phyloP scores from a whole-genome alignment of 1,284 basidiomycete species.

The Ganoderma multipileum region DNA sequence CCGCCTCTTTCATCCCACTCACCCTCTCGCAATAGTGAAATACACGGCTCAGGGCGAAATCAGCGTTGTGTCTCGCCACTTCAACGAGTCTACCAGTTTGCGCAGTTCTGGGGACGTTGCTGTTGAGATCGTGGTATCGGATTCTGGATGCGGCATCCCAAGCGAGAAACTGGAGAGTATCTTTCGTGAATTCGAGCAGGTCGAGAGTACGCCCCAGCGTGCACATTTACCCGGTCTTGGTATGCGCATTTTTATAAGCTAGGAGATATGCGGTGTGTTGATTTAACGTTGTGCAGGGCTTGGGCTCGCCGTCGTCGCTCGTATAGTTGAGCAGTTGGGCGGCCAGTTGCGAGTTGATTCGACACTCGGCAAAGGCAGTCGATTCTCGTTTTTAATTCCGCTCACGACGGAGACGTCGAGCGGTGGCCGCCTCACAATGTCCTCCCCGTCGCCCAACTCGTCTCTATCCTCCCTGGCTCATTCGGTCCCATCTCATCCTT shows the following conservation, averaged over 20 bases:
- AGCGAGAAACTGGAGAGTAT: conserved; percentile 79
- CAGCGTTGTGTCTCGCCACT: conserved; percentile 65
- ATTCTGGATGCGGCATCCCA: conserved; percentile 83
- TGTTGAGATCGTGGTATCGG: conserved; percentile 78
- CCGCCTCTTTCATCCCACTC: background rate
- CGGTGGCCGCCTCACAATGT: conserved; percentile 13
- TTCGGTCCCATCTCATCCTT: conserved; percentile 29
- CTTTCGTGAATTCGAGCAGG: conserved; percentile 88
- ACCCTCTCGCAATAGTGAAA: conserved; percentile 59
- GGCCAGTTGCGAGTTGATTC: conserved; percentile 86
- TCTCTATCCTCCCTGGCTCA: conserved; percentile 24
- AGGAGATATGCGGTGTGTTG: background rate
- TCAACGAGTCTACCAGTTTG: conserved; percentile 59
- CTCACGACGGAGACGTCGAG: conserved; percentile 49
- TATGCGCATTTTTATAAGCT: conserved; percentile 34
- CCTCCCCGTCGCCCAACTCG: conserved; percentile 13
- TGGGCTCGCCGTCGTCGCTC: conserved; percentile 82
- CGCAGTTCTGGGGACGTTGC: conserved; percentile 56
- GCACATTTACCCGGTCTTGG: conserved; percentile 57
- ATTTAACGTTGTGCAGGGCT: conserved; percentile 53
- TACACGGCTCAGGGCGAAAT: conserved; percentile 76
- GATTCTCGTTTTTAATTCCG: conserved; percentile 77
- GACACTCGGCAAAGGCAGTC: conserved; percentile 70
- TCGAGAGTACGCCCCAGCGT: conserved; percentile 62
- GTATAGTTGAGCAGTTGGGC: conserved; percentile 83